phyloP scores from a whole-genome alignment of 129 eudicot genomes.

The Chrysanthemum seticuspe region DNA sequence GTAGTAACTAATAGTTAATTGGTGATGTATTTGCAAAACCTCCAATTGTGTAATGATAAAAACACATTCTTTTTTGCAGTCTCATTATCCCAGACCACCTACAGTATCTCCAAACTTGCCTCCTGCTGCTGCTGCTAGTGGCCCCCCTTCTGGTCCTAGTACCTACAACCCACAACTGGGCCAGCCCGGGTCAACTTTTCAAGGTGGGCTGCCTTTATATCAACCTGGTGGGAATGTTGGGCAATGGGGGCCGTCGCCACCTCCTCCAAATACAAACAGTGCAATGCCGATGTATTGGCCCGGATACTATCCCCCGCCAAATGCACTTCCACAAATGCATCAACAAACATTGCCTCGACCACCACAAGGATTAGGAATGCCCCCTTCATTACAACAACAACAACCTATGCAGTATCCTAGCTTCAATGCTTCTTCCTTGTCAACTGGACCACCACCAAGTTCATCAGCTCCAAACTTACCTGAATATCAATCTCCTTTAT shows the following conservation, averaged over 20 bases:
- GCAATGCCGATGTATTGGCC: conserved; percentile 98
- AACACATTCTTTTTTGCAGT: conserved; percentile 44
- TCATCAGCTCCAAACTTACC: conserved; percentile 34
- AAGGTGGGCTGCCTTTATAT: conserved; percentile 66
- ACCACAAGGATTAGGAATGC: conserved; percentile 63
- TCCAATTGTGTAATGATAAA: not conserved
- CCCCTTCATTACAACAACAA: conserved; percentile 57
- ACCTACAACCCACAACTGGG: conserved; percentile 50
- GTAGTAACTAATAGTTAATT: conserved; percentile 24
- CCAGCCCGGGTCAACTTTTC: conserved; percentile 65
- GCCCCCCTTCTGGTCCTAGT: conserved; percentile 40
- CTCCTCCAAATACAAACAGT: conserved; percentile 49
- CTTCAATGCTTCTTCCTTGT: conserved; percentile 42
- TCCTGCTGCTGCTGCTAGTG: conserved; percentile 22
- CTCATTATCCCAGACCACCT: conserved; percentile 82
- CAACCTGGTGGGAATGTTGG: conserved; percentile 78
- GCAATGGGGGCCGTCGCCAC: conserved; percentile 75
- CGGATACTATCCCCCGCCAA: conserved; percentile 72
- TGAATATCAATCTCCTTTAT: conserved; percentile 45
- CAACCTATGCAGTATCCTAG: conserved; percentile 61
- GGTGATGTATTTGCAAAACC: not conserved
- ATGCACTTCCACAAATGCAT: conserved; percentile 62
- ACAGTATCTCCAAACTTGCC: conserved; percentile 55
- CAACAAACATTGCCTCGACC: conserved; percentile 77
- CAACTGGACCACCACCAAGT: conserved; percentile 45